Base-by-base conservation (phyloP, 176 grass and related monocot genomes). In the Musa beccarii region DNA sequence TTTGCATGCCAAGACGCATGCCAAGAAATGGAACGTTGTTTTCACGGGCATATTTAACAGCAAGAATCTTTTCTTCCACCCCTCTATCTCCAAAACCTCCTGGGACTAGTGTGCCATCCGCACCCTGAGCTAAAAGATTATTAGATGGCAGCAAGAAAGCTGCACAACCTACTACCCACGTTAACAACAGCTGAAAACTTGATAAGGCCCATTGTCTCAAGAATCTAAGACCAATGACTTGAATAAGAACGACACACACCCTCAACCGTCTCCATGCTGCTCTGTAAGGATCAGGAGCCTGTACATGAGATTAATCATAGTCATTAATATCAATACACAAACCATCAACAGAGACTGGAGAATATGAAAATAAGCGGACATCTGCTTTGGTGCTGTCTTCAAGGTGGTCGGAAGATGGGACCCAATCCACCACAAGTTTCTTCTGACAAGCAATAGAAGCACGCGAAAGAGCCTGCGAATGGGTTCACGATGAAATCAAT, bases 381-480 rank as follows among this genome's bases (percentile, higher is more conserved):
- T 94, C 83, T 78, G 82, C 70, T 68, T 68, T 75, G 85, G 88
- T 78, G 69, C 76, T 53, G 56, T 94, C 86, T 88, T 99, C 96
- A 67, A 99, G 96, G 83, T 99, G 96, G 83, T 99, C 91, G 72
- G 86, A 82, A 72, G 96, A 89, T 85, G 85, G 86, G 72, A 99
- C 81, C 96, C 91, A 99, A 20, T 99, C 75, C 20, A 99, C 83
- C 21, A 99, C 76, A 86, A 99, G 88, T 78, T 99, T 99, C 69
- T 85, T 94, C 81, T 73, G 79, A 78, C 88, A 89, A 79, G 72
- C 83, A 75, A 88, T 86, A 71, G 96, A 99, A 82, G 90, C 96
- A 88, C 95, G 96, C 76, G 86, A 79, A 82, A 99, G 89, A 74
- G 96, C 96, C 96, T 99, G 83, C 10, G 16, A 89, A 87, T 74